These are phyloP conservation scores for Cenchrus purpureus DNA, from an alignment of 176 grass and related monocot species.

Conservation along the genomic window DNA sequence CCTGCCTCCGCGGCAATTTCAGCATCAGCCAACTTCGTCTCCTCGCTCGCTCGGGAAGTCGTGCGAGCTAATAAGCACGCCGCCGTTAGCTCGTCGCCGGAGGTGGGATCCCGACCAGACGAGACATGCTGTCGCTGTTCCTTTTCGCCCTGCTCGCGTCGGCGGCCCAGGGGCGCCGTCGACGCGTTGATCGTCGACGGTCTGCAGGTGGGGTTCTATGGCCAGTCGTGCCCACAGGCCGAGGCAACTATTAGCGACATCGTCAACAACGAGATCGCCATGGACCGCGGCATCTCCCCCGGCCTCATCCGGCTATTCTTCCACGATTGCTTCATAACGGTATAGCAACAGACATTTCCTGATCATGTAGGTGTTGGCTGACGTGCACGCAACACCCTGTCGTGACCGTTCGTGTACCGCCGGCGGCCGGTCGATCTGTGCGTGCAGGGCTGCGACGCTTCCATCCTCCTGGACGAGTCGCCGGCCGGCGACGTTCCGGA, in stretches of 20 bases:
- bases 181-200: slow-evolving; percentile 26
- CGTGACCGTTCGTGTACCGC: not conserved
- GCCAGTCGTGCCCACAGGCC: slow-evolving; percentile 36
- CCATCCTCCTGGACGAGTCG: slow-evolving; percentile 57
- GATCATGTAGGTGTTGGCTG: not conserved
- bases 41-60: too few relatives aligned
- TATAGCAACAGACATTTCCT: not conserved
- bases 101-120: not conserved
- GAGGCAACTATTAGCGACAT: slow-evolving; percentile 38
- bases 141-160: not conserved
- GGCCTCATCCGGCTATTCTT: slow-evolving; percentile 60
- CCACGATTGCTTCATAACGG: slow-evolving; percentile 67
- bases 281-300: slow-evolving; percentile 39
- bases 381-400: not conserved
- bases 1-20: not conserved
- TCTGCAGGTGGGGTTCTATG: slow-evolving; percentile 47
- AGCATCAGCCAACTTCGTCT: not conserved
- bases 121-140: slow-evolving; percentile 11
- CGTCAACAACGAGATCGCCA: slow-evolving; percentile 8
- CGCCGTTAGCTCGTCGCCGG: too few relatives aligned
- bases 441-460: slow-evolving; percentile 57
- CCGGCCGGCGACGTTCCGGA: slow-evolving; percentile 48
- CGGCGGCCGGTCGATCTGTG: not conserved
- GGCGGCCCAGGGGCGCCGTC: not conserved
- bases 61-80: not conserved